phyloP scores from a whole-genome alignment of 257 asterid genomes.

The Solanum phureja region DNA sequence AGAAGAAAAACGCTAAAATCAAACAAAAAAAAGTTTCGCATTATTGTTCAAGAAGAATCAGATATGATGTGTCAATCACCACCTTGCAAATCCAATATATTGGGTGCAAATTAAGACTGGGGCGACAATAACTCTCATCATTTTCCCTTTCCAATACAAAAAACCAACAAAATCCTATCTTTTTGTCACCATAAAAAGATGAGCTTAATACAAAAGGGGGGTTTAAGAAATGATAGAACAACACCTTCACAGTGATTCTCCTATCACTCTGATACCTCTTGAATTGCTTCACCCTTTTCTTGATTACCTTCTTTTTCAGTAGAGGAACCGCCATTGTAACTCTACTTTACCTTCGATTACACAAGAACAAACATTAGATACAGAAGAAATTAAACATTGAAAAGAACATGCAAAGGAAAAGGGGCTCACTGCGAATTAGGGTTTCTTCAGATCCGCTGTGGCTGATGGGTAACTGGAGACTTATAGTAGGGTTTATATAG shows the following conservation, averaged over 20 bases:
- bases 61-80: conserved; percentile 28
- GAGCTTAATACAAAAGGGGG: neutral
- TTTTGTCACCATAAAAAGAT: neutral
- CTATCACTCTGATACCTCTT: conserved; percentile 44
- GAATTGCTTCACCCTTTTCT: conserved; percentile 40
- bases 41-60: conserved; percentile 11
- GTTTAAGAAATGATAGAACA: neutral
- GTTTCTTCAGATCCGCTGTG: neutral
- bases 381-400: neutral
- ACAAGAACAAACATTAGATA: neutral
- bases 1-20: neutral
- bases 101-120: conserved; percentile 35
- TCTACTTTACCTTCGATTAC: neutral
- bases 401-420: neutral
- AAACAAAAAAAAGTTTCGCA: neutral
- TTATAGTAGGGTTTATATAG: neutral
- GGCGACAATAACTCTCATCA: conserved; percentile 39
- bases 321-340: conserved; percentile 39
- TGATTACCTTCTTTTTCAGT: conserved; percentile 29
- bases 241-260: conserved; percentile 40
- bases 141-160: neutral
- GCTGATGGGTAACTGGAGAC: neutral
- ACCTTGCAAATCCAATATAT: conserved; percentile 7
- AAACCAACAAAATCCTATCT: neutral
- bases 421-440: neutral